Percentiles rank a stretch among this genome's conserved stretches.
phyloP scores from a whole-genome alignment of 805 yeast genomes.

The Saturnispora sekii region DNA sequence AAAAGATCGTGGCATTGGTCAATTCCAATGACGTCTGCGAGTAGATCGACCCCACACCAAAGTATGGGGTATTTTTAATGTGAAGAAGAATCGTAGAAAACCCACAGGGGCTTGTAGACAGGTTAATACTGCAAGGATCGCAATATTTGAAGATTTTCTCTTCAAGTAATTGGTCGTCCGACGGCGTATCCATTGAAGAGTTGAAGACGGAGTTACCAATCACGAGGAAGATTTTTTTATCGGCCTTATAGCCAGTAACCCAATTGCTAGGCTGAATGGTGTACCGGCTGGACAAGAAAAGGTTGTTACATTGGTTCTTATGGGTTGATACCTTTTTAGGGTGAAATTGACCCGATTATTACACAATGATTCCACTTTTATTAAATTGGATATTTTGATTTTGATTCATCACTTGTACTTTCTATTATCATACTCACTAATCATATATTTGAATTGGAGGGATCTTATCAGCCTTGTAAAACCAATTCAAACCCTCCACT shows the following conservation, averaged over 20 bases:
- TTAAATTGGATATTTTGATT: background rate
- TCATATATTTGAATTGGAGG: constrained; percentile 95
- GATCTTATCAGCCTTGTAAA: constrained; percentile 82
- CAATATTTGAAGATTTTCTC: constrained; percentile 10
- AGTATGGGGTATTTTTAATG: constrained; percentile 11
- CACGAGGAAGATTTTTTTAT: background rate
- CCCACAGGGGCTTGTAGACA: constrained; percentile 12
- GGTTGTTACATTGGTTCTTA: no score
- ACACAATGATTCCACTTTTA: no score
- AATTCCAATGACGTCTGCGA: constrained; percentile 8
- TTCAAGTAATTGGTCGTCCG: background rate
- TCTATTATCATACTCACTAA: constrained; percentile 20
- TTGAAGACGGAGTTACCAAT: background rate
- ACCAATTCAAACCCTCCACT: constrained; percentile 89
- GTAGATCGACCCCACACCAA: constrained; percentile 12
- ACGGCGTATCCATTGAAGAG: background rate
- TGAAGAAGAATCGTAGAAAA: constrained; percentile 11
- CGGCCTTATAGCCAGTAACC: no score
- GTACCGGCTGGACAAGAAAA: no score
- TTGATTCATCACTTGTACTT: constrained; percentile 8
- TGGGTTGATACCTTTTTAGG: no score
- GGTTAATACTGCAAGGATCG: constrained; percentile 11
- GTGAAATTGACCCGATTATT: no score
- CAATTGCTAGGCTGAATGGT: no score
- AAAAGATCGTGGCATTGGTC: constrained; percentile 10